Evolutionary conservation across 139 green algal species (phyloP).

Genomic region (Chlorella sp.): DNA sequence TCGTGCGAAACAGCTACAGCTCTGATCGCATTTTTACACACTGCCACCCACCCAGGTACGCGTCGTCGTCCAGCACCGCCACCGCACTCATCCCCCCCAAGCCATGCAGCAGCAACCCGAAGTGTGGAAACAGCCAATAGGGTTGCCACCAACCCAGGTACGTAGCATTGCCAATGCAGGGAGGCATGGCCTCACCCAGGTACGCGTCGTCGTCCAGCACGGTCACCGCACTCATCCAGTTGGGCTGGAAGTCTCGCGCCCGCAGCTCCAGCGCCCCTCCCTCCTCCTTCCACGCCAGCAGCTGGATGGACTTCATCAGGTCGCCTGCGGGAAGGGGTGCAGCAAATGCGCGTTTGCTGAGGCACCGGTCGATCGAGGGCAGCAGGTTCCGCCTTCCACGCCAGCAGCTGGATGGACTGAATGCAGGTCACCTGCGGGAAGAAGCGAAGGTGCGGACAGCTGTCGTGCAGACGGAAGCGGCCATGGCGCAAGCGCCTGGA

Average conservation of each 20-base stretch:
- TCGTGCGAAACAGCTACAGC: too few species aligned
- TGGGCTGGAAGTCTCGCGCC: slow-evolving; percentile 86
- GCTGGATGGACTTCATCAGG: slow-evolving; percentile 95
- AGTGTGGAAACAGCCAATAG: too few species aligned
- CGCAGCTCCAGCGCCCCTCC: slow-evolving; percentile 35
- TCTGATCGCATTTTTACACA: too few species aligned
- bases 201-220: slow-evolving; percentile 94
- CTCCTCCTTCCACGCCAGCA: slow-evolving; percentile 85
- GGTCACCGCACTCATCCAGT: slow-evolving; percentile 90
- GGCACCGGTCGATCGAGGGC: neutral
- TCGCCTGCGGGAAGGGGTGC: too few species aligned
- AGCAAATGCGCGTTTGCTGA: too few species aligned
- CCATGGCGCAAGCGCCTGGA: neutral
- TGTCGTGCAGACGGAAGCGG: neutral
- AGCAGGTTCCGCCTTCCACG: slow-evolving; percentile 72
- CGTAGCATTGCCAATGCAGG: too few species aligned
- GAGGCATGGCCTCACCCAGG: slow-evolving; percentile 70
- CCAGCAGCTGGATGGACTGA: slow-evolving; percentile 91
- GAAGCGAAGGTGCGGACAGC: neutral
- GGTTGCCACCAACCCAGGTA: too few species aligned
- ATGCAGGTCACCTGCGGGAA: slow-evolving; percentile 72
- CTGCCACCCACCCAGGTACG: slow-evolving; percentile 79
- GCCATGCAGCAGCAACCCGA: too few species aligned
- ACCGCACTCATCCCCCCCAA: slow-evolving; percentile 92
- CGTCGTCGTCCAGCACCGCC: slow-evolving; percentile 92